Conservation (phyloP, 306 rosid species). For the Hippophae gyantsensis region DNA sequence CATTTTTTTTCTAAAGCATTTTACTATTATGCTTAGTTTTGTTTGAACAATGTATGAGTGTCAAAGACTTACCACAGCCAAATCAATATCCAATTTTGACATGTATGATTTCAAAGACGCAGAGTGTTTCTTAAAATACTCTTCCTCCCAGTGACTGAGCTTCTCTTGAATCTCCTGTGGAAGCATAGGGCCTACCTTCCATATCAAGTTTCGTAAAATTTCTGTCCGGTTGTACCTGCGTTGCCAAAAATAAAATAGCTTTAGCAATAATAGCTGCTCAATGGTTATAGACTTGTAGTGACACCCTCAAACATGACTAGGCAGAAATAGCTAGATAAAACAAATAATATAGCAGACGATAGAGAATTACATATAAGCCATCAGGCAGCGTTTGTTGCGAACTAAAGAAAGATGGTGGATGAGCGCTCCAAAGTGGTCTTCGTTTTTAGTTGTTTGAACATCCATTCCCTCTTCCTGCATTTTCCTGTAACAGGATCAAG, state of each 20-base stretch:
- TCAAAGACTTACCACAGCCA: conserved; percentile 66
- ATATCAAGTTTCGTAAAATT: conserved; percentile 43
- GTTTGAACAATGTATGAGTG: background rate
- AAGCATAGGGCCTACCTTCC: conserved; percentile 73
- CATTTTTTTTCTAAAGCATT: background rate
- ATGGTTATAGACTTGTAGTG: background rate
- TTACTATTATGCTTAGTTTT: background rate
- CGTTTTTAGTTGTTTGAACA: conserved; percentile 65
- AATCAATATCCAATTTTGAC: conserved; percentile 50
- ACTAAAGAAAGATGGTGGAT: conserved; percentile 80
- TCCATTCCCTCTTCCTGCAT: conserved; percentile 79
- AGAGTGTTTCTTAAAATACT: conserved; percentile 67
- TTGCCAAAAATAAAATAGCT: conserved; percentile 13
- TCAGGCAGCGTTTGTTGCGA: conserved; percentile 79
- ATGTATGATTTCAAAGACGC: conserved; percentile 51
- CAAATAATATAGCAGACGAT: conserved; percentile 1
- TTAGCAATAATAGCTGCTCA: background rate
- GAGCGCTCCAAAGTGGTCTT: conserved; percentile 78
- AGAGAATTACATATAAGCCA: conserved; percentile 59
- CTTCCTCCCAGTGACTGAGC: conserved; percentile 62
- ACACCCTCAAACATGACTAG: no score
- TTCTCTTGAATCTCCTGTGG: conserved; percentile 69
- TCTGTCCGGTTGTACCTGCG: conserved; percentile 66
- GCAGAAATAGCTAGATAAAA: background rate
- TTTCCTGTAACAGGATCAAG: conserved; percentile 44